A percentile compares a stretch with the other conserved stretches of the same genome.
phyloP scores from a whole-genome alignment of 2,329 filamentous ascomycete species.

The Escovopsis sp. region DNA sequence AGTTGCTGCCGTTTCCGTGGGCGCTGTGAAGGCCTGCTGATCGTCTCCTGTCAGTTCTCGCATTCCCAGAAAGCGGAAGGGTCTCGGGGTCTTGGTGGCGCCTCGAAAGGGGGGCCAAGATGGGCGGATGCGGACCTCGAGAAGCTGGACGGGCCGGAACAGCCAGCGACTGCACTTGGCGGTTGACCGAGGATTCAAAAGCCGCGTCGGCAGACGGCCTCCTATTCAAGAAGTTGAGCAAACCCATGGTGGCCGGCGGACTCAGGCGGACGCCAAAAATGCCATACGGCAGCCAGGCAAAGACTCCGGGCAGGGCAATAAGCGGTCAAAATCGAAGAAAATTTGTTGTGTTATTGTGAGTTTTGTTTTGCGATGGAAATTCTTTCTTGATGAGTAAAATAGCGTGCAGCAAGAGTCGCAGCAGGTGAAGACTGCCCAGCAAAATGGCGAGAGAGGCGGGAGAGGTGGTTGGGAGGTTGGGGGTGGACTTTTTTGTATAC shows the following conservation, averaged over 20 bases:
- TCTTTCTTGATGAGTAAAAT: too few species aligned
- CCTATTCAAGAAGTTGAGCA: slow-evolving; percentile 4
- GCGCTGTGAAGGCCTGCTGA: slow-evolving; percentile 1
- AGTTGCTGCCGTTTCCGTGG: slow-evolving; percentile 1
- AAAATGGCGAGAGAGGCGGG: neutral
- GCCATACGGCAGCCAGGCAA: slow-evolving; percentile 1
- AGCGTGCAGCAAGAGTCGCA: neutral
- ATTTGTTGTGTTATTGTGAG: too few species aligned
- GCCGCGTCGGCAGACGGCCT: slow-evolving; percentile 3
- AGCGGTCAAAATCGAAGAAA: too few species aligned
- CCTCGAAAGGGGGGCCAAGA: too few species aligned
- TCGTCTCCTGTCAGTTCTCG: neutral
- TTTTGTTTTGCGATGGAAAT: neutral
- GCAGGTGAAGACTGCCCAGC: too few species aligned
- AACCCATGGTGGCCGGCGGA: slow-evolving; percentile 5
- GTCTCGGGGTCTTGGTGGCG: too few species aligned
- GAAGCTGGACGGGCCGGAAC: neutral
- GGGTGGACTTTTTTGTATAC: neutral
- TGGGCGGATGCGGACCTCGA: slow-evolving; percentile 1
- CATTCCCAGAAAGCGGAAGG: neutral
- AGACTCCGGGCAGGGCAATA: neutral
- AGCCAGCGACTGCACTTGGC: neutral
- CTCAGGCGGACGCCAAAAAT: neutral
- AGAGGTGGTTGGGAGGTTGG: neutral
- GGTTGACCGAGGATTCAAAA: neutral